Conservation (phyloP, 2,329 filamentous ascomycete species). For the Monosporascus sp. region DNA sequence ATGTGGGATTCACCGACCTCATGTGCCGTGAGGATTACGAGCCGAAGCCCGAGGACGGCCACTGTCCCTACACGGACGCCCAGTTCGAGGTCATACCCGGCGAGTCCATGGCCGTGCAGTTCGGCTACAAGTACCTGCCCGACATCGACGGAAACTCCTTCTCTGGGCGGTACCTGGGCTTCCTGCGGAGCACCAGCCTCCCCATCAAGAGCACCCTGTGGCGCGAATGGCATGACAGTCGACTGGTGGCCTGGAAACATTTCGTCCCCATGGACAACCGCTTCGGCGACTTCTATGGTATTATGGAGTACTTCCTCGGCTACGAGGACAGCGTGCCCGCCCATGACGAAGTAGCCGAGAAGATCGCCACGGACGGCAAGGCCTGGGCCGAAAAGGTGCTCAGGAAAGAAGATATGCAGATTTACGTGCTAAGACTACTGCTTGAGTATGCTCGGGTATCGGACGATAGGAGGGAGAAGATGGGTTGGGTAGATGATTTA, state of each 20-base stretch:
- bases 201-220: slow-evolving; percentile 76
- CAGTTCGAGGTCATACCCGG: slow-evolving; percentile 37
- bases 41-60: slow-evolving; percentile 27
- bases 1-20: slow-evolving; percentile 50
- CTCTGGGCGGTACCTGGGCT: slow-evolving; percentile 63
- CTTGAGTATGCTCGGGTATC: slow-evolving; percentile 57
- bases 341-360: slow-evolving; percentile 55
- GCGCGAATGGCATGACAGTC: slow-evolving; percentile 74
- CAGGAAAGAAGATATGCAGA: slow-evolving; percentile 66
- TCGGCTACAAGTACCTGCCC: slow-evolving; percentile 61
- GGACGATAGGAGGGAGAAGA: slow-evolving; percentile 44
- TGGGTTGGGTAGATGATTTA: slow-evolving; percentile 54
- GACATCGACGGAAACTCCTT: slow-evolving; percentile 75
- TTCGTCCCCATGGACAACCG: slow-evolving; percentile 76
- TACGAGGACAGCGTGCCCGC: slow-evolving; percentile 37
- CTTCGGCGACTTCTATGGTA: slow-evolving; percentile 66
- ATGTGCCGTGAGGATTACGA: slow-evolving; percentile 37
- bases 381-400: slow-evolving; percentile 65
- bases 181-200: slow-evolving; percentile 63
- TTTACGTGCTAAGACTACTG: slow-evolving; percentile 62
- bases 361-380: slow-evolving; percentile 61
- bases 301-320: slow-evolving; percentile 70
- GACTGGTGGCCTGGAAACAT: slow-evolving; percentile 72
- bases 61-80: slow-evolving; percentile 44
- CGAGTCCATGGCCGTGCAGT: slow-evolving; percentile 47